These are phyloP conservation scores for Triticum dicoccoides DNA, from an alignment of 176 grass and related monocot species.

Conservation along the genomic window DNA sequence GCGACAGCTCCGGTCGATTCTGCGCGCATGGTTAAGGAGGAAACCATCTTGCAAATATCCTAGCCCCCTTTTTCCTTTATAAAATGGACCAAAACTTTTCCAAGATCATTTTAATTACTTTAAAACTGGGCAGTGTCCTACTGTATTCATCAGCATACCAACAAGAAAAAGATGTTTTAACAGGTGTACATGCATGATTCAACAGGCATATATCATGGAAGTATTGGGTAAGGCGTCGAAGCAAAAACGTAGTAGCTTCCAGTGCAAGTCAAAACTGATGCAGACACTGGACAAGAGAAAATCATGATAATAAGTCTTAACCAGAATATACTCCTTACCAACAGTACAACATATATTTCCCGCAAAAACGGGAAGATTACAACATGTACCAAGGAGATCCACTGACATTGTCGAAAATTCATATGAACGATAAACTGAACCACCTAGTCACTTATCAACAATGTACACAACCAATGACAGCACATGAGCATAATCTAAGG, in stretches of 20 bases:
- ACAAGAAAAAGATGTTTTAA: no score
- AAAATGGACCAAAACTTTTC: neutral
- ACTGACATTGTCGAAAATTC: neutral
- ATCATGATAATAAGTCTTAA: slow-evolving; percentile 27
- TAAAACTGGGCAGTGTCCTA: no score
- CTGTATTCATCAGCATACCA: no score
- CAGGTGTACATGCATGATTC: no score
- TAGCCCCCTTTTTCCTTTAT: neutral
- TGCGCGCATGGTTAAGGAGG: neutral
- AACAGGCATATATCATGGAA: no score
- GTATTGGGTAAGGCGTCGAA: no score
- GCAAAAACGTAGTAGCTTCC: slow-evolving; percentile 24
- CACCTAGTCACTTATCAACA: neutral
- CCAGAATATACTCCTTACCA: neutral
- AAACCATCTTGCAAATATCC: neutral
- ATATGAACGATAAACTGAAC: neutral
- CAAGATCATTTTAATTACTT: neutral
- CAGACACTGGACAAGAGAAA: neutral
- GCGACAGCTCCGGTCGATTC: neutral
- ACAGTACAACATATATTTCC: neutral
- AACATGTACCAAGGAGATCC: neutral
- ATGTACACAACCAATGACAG: neutral
- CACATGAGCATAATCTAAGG: neutral
- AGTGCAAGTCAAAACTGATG: slow-evolving; percentile 16
- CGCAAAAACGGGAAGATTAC: neutral